Evolutionary conservation across 768 basidiomycete genomes (phyloP).

Genomic region (Panaeolus papilionaceus): DNA sequence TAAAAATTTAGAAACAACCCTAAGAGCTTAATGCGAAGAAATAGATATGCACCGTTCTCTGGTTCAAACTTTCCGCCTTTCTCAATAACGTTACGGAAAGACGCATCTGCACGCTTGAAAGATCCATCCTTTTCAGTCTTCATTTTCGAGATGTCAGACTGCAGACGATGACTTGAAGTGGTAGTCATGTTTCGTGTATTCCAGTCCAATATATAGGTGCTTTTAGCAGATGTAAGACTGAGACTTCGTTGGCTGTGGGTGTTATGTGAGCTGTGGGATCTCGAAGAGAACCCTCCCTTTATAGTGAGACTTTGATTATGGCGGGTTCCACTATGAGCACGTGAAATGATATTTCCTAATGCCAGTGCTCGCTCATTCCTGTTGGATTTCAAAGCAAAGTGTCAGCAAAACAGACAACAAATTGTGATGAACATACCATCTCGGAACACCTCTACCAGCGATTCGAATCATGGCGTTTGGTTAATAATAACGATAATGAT

Average conservation of each 20-base stretch:
- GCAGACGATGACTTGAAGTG: constrained; percentile 19
- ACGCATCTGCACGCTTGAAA: constrained; percentile 57
- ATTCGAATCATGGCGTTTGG: background rate
- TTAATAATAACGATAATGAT: background rate
- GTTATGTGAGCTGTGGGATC: constrained; percentile 1
- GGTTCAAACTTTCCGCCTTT: constrained; percentile 54
- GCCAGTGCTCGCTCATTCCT: constrained; percentile 3
- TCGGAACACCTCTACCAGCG: background rate
- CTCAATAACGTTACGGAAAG: constrained; percentile 64
- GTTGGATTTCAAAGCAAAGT: constrained; percentile 3
- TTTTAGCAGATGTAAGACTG: background rate
- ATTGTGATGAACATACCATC: constrained; percentile 4
- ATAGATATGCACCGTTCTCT: constrained; percentile 65
- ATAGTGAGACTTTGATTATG: constrained; percentile 7
- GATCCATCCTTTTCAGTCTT: constrained; percentile 64
- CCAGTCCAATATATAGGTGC: background rate
- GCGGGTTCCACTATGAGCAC: background rate
- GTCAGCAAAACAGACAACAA: background rate
- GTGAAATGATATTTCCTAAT: constrained; percentile 10
- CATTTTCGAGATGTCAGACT: constrained; percentile 61
- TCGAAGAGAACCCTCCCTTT: background rate
- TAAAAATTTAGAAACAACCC: background rate
- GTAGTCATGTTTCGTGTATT: background rate
- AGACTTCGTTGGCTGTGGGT: constrained; percentile 7
- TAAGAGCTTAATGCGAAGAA: background rate